phyloP scores from a whole-genome alignment of 805 yeast genomes.

The Yamadazyma sp. region DNA sequence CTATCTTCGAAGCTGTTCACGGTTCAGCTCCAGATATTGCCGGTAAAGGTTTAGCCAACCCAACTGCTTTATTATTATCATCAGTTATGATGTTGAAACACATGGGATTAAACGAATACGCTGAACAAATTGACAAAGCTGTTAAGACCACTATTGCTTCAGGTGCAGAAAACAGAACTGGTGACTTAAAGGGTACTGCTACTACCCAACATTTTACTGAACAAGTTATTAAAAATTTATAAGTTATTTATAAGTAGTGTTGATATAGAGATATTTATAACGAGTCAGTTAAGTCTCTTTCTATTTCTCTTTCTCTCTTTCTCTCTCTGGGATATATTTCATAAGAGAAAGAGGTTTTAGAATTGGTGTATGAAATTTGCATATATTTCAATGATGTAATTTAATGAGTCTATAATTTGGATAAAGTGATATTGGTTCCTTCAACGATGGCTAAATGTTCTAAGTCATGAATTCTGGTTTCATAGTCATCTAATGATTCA shows the following conservation, averaged over 20 bases:
- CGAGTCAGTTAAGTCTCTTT: too few relatives aligned
- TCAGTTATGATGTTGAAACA: conserved; percentile 99
- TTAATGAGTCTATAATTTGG: too few relatives aligned
- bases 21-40: conserved; percentile 99
- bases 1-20: conserved; percentile 98
- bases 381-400: too few relatives aligned
- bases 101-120: conserved; percentile 83
- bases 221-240: conserved; percentile 79
- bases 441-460: conserved; percentile 95
- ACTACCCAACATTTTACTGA: conserved; percentile 86
- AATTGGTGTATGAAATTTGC: too few relatives aligned
- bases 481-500: conserved; percentile 79
- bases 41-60: conserved; percentile 98
- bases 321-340: too few relatives aligned
- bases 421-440: conserved; percentile 71
- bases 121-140: conserved; percentile 84
- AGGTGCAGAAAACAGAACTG: conserved; percentile 93
- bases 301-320: too few relatives aligned
- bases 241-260: conserved; percentile 17
- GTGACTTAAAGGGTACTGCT: conserved; percentile 92
- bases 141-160: conserved; percentile 89
- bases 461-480: conserved; percentile 70
- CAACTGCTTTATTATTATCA: conserved; percentile 93
- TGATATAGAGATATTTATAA: conserved; percentile 3
- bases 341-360: too few relatives aligned